Base-by-base conservation (phyloP, 2,329 filamentous ascomycete species). In the Aspergillus piperis region DNA sequence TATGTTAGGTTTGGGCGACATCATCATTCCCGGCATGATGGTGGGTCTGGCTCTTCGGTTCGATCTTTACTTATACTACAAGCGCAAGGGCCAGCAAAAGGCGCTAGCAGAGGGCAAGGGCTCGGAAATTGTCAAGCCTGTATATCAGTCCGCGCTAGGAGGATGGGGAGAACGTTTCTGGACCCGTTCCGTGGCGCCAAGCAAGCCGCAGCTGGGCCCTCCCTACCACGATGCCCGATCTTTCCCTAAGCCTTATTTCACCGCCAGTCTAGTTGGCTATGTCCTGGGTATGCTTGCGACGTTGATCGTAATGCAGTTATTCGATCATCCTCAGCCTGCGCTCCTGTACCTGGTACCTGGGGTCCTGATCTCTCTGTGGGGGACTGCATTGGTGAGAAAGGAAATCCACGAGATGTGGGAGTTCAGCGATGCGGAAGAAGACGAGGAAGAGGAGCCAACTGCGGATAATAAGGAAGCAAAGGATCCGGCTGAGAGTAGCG, bases 1-100 rank as follows among this genome's bases (percentile, higher is more conserved):
- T 56, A 96, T 98, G 84, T 87, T 99, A 7, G 94, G 94, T 0
- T 83, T 98, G 0, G 94, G 94, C n/a, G 94, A 99, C 71, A 90
- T 99, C 60, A 90, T 96, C 1, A 82, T 99, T 3, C 94, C 94
- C 0, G 95, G 94, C 8, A 92, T 98, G 70, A 88, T 97, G 78
- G 89, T 98, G 63, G 91, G 86, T 1, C 84, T 97, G 44, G 91
- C 93, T 2, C 81, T 99, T 23, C 87, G 94, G n/a, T 96, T 96
- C 68, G 94, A 99, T 72, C 82, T 96, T 7, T 95, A 91, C 79
- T 82, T 92, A 57, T 88, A 90, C 78, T 98, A 98, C 72, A 82
- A 89, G 38, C 82, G 82, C 41, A 88, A 90, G 70, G 72, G 73
- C 83, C 88, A 72, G 83, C 66, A 70, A 75, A 67, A 68, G 32